Evolutionary conservation across 805 yeast species (phyloP).

Genomic region (Candida nitratophila): DNA sequence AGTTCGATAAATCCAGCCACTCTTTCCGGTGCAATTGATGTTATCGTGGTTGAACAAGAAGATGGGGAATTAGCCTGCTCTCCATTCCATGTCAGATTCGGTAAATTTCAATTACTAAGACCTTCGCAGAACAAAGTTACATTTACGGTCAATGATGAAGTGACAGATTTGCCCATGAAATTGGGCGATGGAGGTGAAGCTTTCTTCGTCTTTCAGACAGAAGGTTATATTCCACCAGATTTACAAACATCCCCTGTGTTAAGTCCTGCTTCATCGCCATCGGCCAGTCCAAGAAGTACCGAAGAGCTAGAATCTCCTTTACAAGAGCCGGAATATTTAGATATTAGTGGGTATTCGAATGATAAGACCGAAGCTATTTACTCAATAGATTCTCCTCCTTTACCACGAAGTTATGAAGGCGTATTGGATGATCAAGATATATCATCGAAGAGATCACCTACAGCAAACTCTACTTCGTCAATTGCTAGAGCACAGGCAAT

Average conservation of each 20-base stretch:
- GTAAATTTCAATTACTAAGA: slow-evolving; percentile 83
- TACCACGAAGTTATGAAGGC: slow-evolving; percentile 5
- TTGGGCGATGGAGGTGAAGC: slow-evolving; percentile 98
- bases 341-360: slow-evolving; percentile 26
- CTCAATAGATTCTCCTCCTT: slow-evolving; percentile 1
- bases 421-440: slow-evolving; percentile 1
- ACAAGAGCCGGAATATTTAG: slow-evolving; percentile 45
- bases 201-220: slow-evolving; percentile 89
- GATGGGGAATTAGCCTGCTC: slow-evolving; percentile 71
- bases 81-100: slow-evolving; percentile 95
- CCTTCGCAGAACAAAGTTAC: slow-evolving; percentile 95
- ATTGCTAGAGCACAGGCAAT: slow-evolving; percentile 55
- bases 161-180: slow-evolving; percentile 88
- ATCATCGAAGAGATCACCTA: slow-evolving; percentile 7
- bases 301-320: slow-evolving; percentile 13
- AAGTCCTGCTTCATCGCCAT: slow-evolving; percentile 60
- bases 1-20: slow-evolving; percentile 95
- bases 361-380: background rate
- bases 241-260: slow-evolving; percentile 83
- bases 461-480: slow-evolving; percentile 10
- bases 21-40: slow-evolving; percentile 93
- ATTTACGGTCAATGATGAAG: slow-evolving; percentile 74
- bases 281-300: slow-evolving; percentile 20
- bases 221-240: slow-evolving; percentile 63
- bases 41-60: slow-evolving; percentile 87